Percentiles rank a stretch among this genome's conserved stretches.
Conservation (phyloP, 768 basidiomycete species). For the Boletellus emodensis region DNA sequence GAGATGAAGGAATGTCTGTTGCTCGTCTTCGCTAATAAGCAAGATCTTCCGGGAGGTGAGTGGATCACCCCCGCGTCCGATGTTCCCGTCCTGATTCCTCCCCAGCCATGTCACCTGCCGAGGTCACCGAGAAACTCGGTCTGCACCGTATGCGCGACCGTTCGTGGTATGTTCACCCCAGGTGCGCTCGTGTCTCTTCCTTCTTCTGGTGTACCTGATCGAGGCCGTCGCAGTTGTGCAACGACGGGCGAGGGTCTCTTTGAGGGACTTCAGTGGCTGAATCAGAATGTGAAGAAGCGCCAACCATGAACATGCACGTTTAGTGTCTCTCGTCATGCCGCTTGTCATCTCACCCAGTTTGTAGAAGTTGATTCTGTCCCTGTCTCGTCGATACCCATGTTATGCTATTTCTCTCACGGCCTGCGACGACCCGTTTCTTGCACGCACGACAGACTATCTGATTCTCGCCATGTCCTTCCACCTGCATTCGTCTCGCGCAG, state of each 20-base stretch:
- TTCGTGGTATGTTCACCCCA: constrained; percentile 99
- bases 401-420: constrained; percentile 35
- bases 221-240: constrained; percentile 63
- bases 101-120: constrained; percentile 94
- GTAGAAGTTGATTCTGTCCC: constrained; percentile 13
- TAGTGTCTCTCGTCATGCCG: constrained; percentile 14
- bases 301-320: constrained; percentile 50
- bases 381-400: constrained; percentile 31
- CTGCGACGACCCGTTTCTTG: constrained; percentile 29
- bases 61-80: constrained; percentile 4
- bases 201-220: constrained; percentile 1
- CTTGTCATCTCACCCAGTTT: constrained; percentile 23
- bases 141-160: constrained; percentile 94
- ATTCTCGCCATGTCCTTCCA: constrained; percentile 27
- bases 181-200: constrained; percentile 44
- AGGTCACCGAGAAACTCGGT: constrained; percentile 96
- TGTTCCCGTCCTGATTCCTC: neutral
- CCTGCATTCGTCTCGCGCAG: constrained; percentile 27
- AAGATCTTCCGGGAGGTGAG: constrained; percentile 94
- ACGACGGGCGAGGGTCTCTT: constrained; percentile 96
- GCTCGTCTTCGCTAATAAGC: constrained; percentile 99
- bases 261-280: constrained; percentile 96
- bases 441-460: constrained; percentile 37
- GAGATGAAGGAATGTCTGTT: constrained; percentile 98
- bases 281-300: constrained; percentile 94